These are phyloP conservation scores for Besnoitia besnoiti DNA, from an alignment of 169 alveolate species.

Conservation along the genomic window DNA sequence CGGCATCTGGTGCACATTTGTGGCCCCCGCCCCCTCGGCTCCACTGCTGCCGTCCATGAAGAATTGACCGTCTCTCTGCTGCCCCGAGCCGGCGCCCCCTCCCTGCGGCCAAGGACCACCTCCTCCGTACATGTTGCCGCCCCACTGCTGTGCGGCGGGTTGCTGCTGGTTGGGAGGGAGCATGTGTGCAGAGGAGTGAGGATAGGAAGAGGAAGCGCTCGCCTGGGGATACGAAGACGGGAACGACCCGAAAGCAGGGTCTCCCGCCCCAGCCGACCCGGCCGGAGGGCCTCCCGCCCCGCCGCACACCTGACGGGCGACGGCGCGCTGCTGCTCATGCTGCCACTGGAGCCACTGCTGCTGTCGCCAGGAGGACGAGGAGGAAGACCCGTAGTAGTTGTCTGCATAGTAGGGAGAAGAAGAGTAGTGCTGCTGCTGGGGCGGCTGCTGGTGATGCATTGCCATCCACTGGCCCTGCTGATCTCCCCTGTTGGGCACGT, in stretches of 20 bases:
- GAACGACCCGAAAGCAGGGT: not conserved
- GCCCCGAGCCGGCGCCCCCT: not conserved
- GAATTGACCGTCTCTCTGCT: not conserved
- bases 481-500: not conserved
- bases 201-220: too few species aligned
- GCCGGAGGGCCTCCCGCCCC: too few species aligned
- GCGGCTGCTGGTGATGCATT: not conserved
- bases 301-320: not conserved
- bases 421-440: not conserved
- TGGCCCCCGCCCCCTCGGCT: not conserved
- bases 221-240: not conserved
- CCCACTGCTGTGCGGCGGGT: not conserved
- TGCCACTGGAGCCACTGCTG: conserved; percentile 19
- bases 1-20: not conserved
- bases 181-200: too few species aligned
- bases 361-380: not conserved
- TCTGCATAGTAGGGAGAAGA: not conserved
- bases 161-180: not conserved
- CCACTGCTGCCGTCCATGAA: not conserved
- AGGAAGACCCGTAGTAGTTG: not conserved
- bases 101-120: not conserved
- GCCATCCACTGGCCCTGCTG: conserved; percentile 6
- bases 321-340: conserved; percentile 32
- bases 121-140: not conserved
- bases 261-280: not conserved